phyloP scores from a whole-genome alignment of 768 basidiomycete species.

The Rhodotorula toruloides region DNA sequence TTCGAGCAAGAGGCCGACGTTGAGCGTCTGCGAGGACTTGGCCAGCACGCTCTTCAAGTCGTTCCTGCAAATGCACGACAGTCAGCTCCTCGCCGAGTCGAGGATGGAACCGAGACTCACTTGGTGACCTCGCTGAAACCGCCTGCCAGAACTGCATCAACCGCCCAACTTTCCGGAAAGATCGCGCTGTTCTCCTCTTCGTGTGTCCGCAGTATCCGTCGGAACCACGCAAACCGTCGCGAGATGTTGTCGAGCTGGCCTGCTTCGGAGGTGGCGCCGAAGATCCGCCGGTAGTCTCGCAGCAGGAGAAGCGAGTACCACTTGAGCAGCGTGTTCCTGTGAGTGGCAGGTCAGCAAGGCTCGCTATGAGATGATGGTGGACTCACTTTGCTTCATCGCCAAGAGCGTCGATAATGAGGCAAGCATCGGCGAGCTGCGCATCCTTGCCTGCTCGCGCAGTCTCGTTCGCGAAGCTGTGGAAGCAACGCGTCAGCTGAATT shows the following conservation, averaged over 20 bases:
- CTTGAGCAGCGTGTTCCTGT: constrained; percentile 64
- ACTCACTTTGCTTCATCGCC: constrained; percentile 69
- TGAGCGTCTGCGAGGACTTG: constrained; percentile 66
- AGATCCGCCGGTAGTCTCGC: constrained; percentile 93
- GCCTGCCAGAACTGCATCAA: constrained; percentile 70
- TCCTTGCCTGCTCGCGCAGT: constrained; percentile 24
- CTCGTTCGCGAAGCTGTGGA: constrained; percentile 26
- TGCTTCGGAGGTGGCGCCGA: constrained; percentile 83
- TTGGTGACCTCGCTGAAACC: constrained; percentile 73
- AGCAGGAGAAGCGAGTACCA: constrained; percentile 84
- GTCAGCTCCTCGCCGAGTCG: not conserved
- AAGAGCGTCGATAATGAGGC: constrained; percentile 80
- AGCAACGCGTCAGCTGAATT: not conserved
- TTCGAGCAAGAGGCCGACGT: constrained; percentile 75
- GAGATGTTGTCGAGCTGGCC: constrained; percentile 93
- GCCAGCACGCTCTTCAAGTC: constrained; percentile 75
- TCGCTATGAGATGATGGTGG: not conserved
- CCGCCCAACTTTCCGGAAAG: constrained; percentile 81
- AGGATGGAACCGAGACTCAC: constrained; percentile 48
- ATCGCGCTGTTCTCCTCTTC: constrained; percentile 78
- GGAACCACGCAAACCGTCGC: constrained; percentile 91
- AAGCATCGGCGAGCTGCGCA: constrained; percentile 60
- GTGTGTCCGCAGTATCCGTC: constrained; percentile 72
- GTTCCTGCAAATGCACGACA: constrained; percentile 54
- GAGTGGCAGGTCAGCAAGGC: constrained; percentile 2